Evolutionary conservation across 768 basidiomycete genomes (phyloP), one percentile per base, ranked within the genome.

Genomic region (Rhodotorula toruloides): DNA sequence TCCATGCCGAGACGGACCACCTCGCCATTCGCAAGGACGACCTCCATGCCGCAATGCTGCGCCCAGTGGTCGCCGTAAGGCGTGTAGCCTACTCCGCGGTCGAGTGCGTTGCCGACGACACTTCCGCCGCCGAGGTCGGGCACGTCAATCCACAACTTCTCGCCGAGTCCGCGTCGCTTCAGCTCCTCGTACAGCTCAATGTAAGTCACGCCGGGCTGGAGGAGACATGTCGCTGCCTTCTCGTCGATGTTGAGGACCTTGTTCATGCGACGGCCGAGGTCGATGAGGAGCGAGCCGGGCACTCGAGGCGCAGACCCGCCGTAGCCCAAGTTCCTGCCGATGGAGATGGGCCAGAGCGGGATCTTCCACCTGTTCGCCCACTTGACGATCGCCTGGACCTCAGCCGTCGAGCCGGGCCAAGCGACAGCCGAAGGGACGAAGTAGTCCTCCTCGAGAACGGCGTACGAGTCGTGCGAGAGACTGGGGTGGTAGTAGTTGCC

Each of bases 201-300:
- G 62, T 70, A 72, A 22, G 57, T 66, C 2, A 72, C 71, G n/a
- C 71, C 71, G 0, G 71, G 71, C 54, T 70, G 48, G 29, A 72
- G 54, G 17, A 70, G 39, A 31, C 64, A 66, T 19, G 29, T 63
- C 34, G 64, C 68, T 2, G 54, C 58, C 21, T 72, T 58, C 36
- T 62, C 61, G 48, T 70, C 61, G 36, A 70, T 53, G 39, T 60
- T 54, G 43, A 72, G 56, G 36, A 72, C 61, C 50, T 61, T 59
- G 62, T 72, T 50, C 68, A 72, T 70, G 2, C 68, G 63, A 43
- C 29, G 22, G 6, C 62, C 62, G 42, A 72, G 46, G 39, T 70
- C 31, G 29, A 72, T 12, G 1, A 64, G 37, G n/a, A 65, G 50
- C 8, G 61, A 48, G 17, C 71, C 71, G 10, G 68, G 68, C 9